Base-by-base conservation (phyloP, 83 land plant species). In the Thuja plicata region DNA sequence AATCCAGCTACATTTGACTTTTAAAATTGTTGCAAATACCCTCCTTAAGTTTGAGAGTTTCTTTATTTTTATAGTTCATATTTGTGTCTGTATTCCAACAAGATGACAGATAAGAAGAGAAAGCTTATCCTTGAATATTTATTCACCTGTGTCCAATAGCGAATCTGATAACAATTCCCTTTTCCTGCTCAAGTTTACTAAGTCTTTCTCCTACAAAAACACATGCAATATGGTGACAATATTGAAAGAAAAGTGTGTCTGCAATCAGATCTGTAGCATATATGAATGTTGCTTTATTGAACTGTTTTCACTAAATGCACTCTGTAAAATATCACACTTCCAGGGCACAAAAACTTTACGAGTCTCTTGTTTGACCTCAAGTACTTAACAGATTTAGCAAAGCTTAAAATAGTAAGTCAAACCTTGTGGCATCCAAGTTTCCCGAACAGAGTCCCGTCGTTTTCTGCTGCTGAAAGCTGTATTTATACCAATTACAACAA, bases 71-170 rank as follows among this genome's bases (percentile, higher is more conserved):
- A 30, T 52, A 80, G 32, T 52, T 52, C 27, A 52, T 4, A 32
- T 84, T 84, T 35, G 35, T 34, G 52, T 84, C 40, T 84, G 32
- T 84, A 50, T 30, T 84, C 24, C 41, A 85, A 85, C 21, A 37
- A n/a, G 35, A 80, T 41, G 30, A 16, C 48, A 80, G 45, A 30
- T 85, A 11, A 5, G 7, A 85, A 55, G 37, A 35, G 8, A 50
- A 30, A 34, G 37, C 37, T 6, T 43, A 30, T 19, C n/a, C 12
- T 73, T 74, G 32, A 16, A 19, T 87, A 87, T 70, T n/a, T 78
- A 79, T 81, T n/a, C 87, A 96, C 98, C 98, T 96, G 88, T 95
- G 98, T 21, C 98, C 97, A 86, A 96, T 96, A 92, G 94, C 95
- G 71, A 96, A 96, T 41, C 97, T 90, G 50, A 96, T 70, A 10